phyloP scores from a whole-genome alignment of 2,329 filamentous ascomycete species.

The Dactylonectria macrodidyma region DNA sequence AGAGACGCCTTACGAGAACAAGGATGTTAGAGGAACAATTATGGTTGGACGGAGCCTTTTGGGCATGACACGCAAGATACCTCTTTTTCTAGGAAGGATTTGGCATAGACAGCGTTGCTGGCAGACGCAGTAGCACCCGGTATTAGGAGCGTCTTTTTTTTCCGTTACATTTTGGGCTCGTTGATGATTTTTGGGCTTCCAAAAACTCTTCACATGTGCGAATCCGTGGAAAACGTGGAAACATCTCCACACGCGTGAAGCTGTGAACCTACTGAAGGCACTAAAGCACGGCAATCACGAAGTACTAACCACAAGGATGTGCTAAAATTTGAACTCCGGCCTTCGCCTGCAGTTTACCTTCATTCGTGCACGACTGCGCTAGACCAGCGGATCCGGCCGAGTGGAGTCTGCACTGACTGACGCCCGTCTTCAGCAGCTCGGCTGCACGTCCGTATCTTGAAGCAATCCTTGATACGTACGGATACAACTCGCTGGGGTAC shows the following conservation, averaged over 20 bases:
- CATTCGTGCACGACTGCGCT: conserved; percentile 8
- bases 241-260: background rate
- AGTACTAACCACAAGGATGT: background rate
- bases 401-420: conserved; percentile 8
- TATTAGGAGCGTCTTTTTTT: conserved; percentile 17
- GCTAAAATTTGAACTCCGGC: conserved; percentile 1
- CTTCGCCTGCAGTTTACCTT: conserved; percentile 10
- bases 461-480: background rate
- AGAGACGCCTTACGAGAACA: conserved; percentile 1
- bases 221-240: conserved; percentile 8
- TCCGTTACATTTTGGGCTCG: background rate
- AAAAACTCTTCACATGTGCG: background rate
- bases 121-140: background rate
- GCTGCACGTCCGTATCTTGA: conserved; percentile 28
- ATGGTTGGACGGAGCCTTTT: background rate
- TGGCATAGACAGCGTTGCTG: conserved; percentile 16
- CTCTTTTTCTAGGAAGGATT: conserved; percentile 3
- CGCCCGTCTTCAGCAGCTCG: conserved; percentile 22
- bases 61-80: conserved; percentile 13
- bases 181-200: background rate
- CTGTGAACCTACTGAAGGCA: background rate
- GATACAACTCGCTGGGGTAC: conserved; percentile 17
- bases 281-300: background rate
- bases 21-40: background rate
- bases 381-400: conserved; percentile 21